These are phyloP conservation scores for Discostella pseudostelligera DNA, from an alignment of 108 stramenopile species.

Conservation along the genomic window DNA sequence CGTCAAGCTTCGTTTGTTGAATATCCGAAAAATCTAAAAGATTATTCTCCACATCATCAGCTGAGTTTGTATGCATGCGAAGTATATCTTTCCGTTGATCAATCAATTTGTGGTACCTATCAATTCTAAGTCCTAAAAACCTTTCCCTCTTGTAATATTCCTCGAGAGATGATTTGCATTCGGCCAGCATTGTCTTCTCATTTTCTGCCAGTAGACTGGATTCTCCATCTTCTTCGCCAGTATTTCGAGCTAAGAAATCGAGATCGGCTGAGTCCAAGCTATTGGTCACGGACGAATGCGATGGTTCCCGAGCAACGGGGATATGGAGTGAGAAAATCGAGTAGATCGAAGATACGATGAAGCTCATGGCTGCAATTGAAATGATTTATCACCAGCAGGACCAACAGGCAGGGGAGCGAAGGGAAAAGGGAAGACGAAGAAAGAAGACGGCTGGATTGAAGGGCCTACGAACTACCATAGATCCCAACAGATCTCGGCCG, in stretches of 20 bases:
- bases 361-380: not conserved
- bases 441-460: too few species aligned
- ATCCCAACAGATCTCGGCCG: too few species aligned
- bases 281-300: slow-evolving; percentile 2
- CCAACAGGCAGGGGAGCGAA: not conserved
- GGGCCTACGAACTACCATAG: too few species aligned
- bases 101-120: slow-evolving; percentile 10
- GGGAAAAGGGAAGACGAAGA: not conserved
- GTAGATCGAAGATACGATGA: slow-evolving; percentile 16
- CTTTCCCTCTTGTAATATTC: slow-evolving; percentile 21
- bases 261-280: slow-evolving; percentile 15
- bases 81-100: slow-evolving; percentile 3
- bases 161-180: slow-evolving; percentile 18
- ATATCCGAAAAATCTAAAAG: not conserved
- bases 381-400: not conserved
- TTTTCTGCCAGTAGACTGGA: not conserved
- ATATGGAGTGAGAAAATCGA: slow-evolving; percentile 5
- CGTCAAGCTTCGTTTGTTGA: slow-evolving; percentile 1
- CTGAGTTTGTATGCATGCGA: not conserved
- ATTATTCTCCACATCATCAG: slow-evolving; percentile 6
- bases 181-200: slow-evolving; percentile 3
- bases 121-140: slow-evolving; percentile 11
- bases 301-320: not conserved
- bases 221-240: not conserved
- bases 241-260: slow-evolving; percentile 7